Conservation (phyloP, 2,329 filamentous ascomycete genomes). For the Apiospora arundinis region DNA sequence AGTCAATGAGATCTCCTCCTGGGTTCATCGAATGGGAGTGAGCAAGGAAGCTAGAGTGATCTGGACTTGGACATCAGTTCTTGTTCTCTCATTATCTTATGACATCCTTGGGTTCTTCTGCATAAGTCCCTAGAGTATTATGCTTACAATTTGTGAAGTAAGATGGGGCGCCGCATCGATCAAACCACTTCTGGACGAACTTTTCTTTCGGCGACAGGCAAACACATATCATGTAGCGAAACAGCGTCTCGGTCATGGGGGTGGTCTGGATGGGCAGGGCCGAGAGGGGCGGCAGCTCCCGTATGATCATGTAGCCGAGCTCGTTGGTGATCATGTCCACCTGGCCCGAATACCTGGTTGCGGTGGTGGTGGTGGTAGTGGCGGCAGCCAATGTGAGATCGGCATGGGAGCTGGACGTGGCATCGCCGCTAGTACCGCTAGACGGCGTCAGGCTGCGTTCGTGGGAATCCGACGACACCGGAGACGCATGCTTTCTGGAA, state of each 20-base stretch:
- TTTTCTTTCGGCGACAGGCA: conserved; percentile 41
- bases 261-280: conserved; percentile 42
- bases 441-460: conserved; percentile 8
- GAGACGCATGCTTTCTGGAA: not conserved
- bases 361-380: not conserved
- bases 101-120: too few relatives aligned
- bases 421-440: conserved; percentile 3
- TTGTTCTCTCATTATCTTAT: not conserved
- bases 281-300: conserved; percentile 40
- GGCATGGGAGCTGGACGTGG: not conserved
- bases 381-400: not conserved
- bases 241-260: conserved; percentile 39
- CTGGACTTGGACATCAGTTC: conserved; percentile 23
- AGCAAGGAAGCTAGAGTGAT: conserved; percentile 41
- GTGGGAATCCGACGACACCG: not conserved
- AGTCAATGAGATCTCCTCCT: conserved; percentile 39
- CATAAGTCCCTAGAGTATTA: not conserved
- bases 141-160: conserved; percentile 41
- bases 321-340: conserved; percentile 38
- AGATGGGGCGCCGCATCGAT: conserved; percentile 39
- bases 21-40: conserved; percentile 43
- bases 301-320: conserved; percentile 38
- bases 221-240: conserved; percentile 42
- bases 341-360: conserved; percentile 28
- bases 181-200: conserved; percentile 41